Percentiles rank a stretch among this genome's conserved stretches.
Conservation (phyloP, 495 filamentous ascomycete genomes). For the Penicillium verhagenii region DNA sequence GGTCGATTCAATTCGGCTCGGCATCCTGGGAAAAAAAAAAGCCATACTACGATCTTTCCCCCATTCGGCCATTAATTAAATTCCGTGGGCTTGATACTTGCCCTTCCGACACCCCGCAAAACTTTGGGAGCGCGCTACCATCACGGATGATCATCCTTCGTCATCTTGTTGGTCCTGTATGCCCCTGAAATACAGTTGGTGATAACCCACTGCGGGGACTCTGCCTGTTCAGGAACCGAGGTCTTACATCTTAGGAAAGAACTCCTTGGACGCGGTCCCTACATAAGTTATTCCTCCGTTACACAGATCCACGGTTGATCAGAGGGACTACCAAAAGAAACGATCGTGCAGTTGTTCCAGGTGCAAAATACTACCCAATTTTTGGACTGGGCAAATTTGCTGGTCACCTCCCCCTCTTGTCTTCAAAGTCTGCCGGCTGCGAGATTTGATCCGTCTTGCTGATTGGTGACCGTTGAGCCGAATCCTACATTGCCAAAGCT, state of each 20-base stretch:
- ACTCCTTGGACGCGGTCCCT: conserved; percentile 2
- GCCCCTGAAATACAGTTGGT: conserved; percentile 9
- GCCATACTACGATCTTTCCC: conserved; percentile 7
- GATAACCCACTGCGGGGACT: conserved; percentile 9
- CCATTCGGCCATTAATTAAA: conserved; percentile 9
- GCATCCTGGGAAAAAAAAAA: not conserved
- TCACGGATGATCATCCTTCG: conserved; percentile 11
- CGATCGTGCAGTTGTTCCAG: conserved; percentile 16
- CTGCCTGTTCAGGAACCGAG: conserved; percentile 23
- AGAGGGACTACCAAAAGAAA: conserved; percentile 7
- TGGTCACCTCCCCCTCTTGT: conserved; percentile 1
- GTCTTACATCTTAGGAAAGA: conserved; percentile 5
- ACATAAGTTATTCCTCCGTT: conserved; percentile 9
- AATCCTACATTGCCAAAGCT: not conserved
- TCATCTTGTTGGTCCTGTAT: not conserved
- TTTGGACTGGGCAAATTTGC: conserved; percentile 1
- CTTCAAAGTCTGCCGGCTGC: conserved; percentile 4
- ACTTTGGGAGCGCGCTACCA: not conserved
- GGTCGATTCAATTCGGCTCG: conserved; percentile 12
- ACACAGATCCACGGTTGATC: conserved; percentile 29
- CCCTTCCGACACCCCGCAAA: conserved; percentile 10
- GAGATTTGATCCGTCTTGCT: not conserved
- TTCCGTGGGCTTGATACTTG: not conserved
- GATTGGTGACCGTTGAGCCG: conserved; percentile 5
- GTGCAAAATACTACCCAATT: conserved; percentile 15